A percentile compares a stretch with the other conserved stretches of the same genome.
These are phyloP conservation scores for Fonsecaea pedrosoi DNA, from an alignment of 2,329 filamentous ascomycete species.

Conservation along the genomic window DNA sequence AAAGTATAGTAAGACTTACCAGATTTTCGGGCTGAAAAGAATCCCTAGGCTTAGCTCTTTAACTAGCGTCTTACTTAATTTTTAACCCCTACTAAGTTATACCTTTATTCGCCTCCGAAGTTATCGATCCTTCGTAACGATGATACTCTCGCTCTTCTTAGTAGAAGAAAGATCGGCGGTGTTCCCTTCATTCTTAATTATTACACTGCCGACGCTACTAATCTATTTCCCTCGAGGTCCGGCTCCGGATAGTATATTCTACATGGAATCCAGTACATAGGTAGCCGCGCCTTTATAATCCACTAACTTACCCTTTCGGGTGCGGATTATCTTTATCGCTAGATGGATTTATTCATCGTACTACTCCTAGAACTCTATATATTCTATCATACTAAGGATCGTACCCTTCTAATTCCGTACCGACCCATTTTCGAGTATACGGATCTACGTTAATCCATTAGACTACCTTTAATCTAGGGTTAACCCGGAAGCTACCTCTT, in stretches of 20 bases:
- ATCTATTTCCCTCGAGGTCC: background rate
- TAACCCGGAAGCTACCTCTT: background rate
- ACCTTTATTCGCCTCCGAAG: slow-evolving; percentile 15
- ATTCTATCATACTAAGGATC: slow-evolving; percentile 35
- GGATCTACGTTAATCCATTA: slow-evolving; percentile 33
- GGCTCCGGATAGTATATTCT: background rate
- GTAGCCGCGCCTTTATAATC: slow-evolving; percentile 13
- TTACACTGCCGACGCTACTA: slow-evolving; percentile 6
- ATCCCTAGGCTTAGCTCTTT: slow-evolving; percentile 16
- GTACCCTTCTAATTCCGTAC: slow-evolving; percentile 16
- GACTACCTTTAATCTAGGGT: slow-evolving; percentile 26
- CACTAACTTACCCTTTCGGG: slow-evolving; percentile 27
- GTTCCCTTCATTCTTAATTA: background rate
- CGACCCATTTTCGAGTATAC: slow-evolving; percentile 29
- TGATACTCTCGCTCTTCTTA: background rate
- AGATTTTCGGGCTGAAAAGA: slow-evolving; percentile 28
- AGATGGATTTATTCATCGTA: slow-evolving; percentile 23
- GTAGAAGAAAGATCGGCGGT: background rate
- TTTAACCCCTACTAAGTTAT: slow-evolving; percentile 25
- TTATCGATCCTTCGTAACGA: slow-evolving; percentile 3
- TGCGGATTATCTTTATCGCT: slow-evolving; percentile 24
- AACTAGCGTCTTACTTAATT: slow-evolving; percentile 28
- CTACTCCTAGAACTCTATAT: slow-evolving; percentile 35
- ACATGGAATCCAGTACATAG: slow-evolving; percentile 23
- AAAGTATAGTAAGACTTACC: slow-evolving; percentile 17